These are phyloP conservation scores for Penicillium canescens DNA, from an alignment of 495 filamentous ascomycete species.

Conservation along the genomic window DNA sequence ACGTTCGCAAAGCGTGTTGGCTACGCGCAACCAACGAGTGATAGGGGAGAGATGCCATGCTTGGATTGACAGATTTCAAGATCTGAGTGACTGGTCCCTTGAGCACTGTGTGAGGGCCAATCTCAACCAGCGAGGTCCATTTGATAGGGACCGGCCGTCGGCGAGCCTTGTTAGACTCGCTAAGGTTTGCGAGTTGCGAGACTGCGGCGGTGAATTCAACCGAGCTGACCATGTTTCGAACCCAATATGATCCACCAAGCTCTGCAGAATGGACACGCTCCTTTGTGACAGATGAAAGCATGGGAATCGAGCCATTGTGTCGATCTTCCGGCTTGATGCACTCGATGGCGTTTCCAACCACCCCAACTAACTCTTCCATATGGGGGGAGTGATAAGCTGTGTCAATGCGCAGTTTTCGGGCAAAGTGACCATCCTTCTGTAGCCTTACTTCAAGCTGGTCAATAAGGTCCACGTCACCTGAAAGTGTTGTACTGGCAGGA, in stretches of 20 bases:
- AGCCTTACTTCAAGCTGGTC: conserved; percentile 31
- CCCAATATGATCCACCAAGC: conserved; percentile 39
- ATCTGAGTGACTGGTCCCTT: conserved; percentile 60
- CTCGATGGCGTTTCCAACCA: conserved; percentile 16
- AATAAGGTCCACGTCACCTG: conserved; percentile 39
- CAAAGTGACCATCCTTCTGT: conserved; percentile 35
- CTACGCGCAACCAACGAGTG: conserved; percentile 30
- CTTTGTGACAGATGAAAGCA: conserved; percentile 42
- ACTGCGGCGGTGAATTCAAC: conserved; percentile 45
- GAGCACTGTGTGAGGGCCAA: conserved; percentile 61
- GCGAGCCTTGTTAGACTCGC: conserved; percentile 20
- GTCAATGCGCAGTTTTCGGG: conserved; percentile 43
- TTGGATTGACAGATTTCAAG: conserved; percentile 34
- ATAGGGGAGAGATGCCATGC: conserved; percentile 33
- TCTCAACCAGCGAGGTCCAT: conserved; percentile 40
- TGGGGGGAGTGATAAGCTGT: conserved; percentile 58
- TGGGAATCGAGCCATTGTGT: conserved; percentile 20
- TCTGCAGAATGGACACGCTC: conserved; percentile 18
- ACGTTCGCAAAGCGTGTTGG: conserved; percentile 29
- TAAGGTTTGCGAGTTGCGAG: conserved; percentile 10
- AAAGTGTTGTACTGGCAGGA: conserved; percentile 43
- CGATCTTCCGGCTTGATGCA: conserved; percentile 18
- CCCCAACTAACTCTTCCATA: conserved; percentile 32
- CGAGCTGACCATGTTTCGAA: conserved; percentile 39
- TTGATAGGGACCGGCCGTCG: conserved; percentile 18